Base-by-base conservation (phyloP, 345 rosid genomes). In the Firmiana major region DNA sequence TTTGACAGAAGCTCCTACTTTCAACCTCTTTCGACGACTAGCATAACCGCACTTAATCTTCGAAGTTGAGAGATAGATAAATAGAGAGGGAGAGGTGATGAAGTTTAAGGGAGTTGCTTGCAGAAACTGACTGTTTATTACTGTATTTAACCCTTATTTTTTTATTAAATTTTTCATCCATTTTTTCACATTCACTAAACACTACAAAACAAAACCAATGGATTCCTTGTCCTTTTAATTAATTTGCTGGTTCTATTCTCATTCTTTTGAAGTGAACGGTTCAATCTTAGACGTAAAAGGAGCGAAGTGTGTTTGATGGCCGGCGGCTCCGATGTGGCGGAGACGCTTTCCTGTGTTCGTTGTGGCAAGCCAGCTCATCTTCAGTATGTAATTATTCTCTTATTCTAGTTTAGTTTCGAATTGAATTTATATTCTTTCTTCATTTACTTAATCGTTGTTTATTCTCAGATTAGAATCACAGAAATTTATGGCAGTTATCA, bases 361-460 rank as follows among this genome's bases (percentile, higher is more conserved):
- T 90, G 94, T 75, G 82, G 89, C 85, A 88, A 86, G 62, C 88
- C 90, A 17, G 92, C 92, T 9, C 74, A 42, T 74, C 92, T 90
- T 68, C 92, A 87, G 92, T 31, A 31, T 31, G 34, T 77, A 7
- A 22, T 42, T 54, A 40, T 67, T 45, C 31, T 57, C 19, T 36
- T 22, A 0, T 17, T 66, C 11, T 66, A 53, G 7, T 19, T 6
- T 17, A 53, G 0, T 17, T 19, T 16, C 12, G 3, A 43, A 49
- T 49, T 16, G 4, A 13, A 36, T 0, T 49, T 49, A 4, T 40
- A 40, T 6, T 5, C 42, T 31, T 31, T 42, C 8, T 16, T 36
- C 28, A 28, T 9, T 42, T 42, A 66, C 34, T 19, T 12, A 11
- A 43, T 42, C 24, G 4, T 58, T 11, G 63, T 24, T 67, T 22